Conservation (phyloP, 805 yeast genomes). For the Metschnikowia dekortorum region DNA sequence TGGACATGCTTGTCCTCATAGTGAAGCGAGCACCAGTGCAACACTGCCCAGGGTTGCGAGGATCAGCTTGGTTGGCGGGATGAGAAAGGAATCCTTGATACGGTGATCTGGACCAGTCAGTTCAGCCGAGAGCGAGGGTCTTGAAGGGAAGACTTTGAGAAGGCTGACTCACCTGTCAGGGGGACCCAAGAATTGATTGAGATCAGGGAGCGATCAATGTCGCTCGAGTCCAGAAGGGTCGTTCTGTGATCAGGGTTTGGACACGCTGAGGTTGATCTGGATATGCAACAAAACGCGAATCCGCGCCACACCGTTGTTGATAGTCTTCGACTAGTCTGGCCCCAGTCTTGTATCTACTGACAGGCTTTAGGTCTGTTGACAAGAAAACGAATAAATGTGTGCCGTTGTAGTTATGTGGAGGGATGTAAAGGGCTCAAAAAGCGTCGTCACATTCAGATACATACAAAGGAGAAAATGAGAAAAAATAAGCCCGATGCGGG, state of each 20-base stretch:
- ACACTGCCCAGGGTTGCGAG: background rate
- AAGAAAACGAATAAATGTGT: too few species aligned
- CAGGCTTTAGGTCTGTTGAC: too few species aligned
- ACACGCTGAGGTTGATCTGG: background rate
- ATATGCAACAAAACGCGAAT: constrained; percentile 1
- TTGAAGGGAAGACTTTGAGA: background rate
- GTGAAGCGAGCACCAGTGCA: background rate
- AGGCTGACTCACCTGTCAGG: background rate
- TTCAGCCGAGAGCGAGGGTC: background rate
- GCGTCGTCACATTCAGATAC: too few species aligned
- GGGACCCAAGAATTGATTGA: background rate
- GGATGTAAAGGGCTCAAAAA: too few species aligned
- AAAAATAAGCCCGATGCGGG: constrained; percentile 21
- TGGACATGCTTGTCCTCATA: background rate
- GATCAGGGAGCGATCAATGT: background rate
- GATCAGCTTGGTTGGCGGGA: background rate
- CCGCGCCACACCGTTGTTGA: background rate
- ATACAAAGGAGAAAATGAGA: too few species aligned
- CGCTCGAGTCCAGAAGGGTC: background rate
- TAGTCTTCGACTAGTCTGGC: too few species aligned
- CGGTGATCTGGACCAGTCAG: background rate
- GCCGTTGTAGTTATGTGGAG: too few species aligned
- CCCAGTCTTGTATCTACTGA: too few species aligned
- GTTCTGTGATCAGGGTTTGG: background rate
- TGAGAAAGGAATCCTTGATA: background rate